These are phyloP conservation scores for Aspergillus steynii DNA, from an alignment of 495 filamentous ascomycete species.

Conservation along the genomic window DNA sequence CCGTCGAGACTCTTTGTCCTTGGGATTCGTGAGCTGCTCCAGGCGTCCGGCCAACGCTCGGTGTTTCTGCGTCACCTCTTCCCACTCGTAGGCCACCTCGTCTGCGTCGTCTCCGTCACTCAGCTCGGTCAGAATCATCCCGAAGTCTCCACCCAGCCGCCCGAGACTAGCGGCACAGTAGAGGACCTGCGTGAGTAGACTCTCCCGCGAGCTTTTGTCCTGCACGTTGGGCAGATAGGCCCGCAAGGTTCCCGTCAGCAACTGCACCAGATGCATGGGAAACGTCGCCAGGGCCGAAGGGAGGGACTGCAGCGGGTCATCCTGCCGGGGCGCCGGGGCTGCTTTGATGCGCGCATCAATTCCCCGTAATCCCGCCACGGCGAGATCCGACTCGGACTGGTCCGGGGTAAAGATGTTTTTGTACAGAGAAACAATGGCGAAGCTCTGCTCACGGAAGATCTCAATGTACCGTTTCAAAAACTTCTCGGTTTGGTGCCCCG, in stretches of 20 bases:
- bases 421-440: constrained; percentile 91
- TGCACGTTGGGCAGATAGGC: constrained; percentile 80
- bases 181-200: constrained; percentile 87
- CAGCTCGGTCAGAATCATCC: constrained; percentile 76
- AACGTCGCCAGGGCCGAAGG: constrained; percentile 83
- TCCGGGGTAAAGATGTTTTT: constrained; percentile 77
- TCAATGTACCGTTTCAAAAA: constrained; percentile 96
- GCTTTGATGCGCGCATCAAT: constrained; percentile 35
- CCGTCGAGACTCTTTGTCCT: background rate
- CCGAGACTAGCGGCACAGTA: constrained; percentile 95
- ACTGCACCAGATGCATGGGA: constrained; percentile 77
- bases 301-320: constrained; percentile 65
- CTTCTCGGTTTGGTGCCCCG: constrained; percentile 88
- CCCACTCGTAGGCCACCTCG: constrained; percentile 66
- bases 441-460: constrained; percentile 97
- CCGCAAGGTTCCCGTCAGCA: constrained; percentile 76
- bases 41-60: constrained; percentile 80
- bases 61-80: constrained; percentile 88
- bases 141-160: constrained; percentile 89
- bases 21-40: constrained; percentile 66
- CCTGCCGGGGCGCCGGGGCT: constrained; percentile 21
- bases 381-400: constrained; percentile 36
- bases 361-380: constrained; percentile 34
- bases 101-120: constrained; percentile 56
- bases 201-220: constrained; percentile 77